A percentile compares a stretch with the other conserved stretches of the same genome.
These are phyloP conservation scores for Sonneratia alba DNA, from an alignment of 345 rosid genomes.

Conservation along the genomic window DNA sequence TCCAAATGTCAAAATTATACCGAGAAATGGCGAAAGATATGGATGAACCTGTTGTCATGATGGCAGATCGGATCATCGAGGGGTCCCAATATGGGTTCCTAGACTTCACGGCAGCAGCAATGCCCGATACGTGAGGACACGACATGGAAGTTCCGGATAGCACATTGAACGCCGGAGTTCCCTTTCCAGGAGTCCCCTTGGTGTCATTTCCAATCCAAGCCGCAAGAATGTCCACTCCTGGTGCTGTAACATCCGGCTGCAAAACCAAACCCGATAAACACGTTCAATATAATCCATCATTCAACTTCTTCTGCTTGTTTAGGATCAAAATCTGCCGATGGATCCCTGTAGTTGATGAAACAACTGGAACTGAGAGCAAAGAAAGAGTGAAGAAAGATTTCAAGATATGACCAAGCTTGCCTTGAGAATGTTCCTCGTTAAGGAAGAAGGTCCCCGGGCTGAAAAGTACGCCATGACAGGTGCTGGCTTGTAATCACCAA, in stretches of 20 bases:
- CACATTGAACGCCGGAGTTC: slow-evolving; percentile 34
- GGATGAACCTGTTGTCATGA: slow-evolving; percentile 61
- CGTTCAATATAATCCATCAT: not conserved
- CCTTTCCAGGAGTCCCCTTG: slow-evolving; percentile 26
- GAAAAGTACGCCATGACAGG: slow-evolving; percentile 67
- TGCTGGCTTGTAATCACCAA: slow-evolving; percentile 48
- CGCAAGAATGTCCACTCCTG: slow-evolving; percentile 66
- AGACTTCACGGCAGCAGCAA: slow-evolving; percentile 50
- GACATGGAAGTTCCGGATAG: slow-evolving; percentile 84
- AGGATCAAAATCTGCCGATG: not conserved
- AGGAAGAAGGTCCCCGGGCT: slow-evolving; percentile 61
- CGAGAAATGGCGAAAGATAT: not conserved
- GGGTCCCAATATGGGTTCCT: slow-evolving; percentile 52
- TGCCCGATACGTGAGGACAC: slow-evolving; percentile 67
- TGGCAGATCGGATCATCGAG: slow-evolving; percentile 68
- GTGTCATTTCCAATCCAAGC: slow-evolving; percentile 65
- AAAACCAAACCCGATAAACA: not conserved
- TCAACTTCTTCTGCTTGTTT: not conserved
- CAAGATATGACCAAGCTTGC: slow-evolving; percentile 17
- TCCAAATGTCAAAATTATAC: not conserved
- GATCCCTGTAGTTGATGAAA: not conserved
- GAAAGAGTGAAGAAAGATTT: not conserved
- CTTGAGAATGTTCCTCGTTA: slow-evolving; percentile 64
- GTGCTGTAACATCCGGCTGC: slow-evolving; percentile 89
- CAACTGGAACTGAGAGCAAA: too few relatives aligned